Conservation (phyloP, 352 stramenopile species). For the Globisporangium ultimum region DNA sequence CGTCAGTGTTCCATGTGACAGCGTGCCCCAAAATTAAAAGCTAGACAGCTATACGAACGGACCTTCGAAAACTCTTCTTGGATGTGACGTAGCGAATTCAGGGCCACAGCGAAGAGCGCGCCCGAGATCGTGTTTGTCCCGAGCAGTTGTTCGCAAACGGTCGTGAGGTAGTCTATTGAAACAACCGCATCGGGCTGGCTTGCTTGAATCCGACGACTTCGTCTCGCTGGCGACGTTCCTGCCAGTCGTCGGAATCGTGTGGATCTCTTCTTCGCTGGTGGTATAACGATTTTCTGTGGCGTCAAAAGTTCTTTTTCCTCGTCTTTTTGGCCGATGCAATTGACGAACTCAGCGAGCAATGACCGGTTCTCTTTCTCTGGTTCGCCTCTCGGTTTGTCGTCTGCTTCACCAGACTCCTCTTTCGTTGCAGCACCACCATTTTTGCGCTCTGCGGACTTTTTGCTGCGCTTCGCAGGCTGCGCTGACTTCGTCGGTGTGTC, state of each 20-base stretch:
- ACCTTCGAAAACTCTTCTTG: constrained; percentile 14
- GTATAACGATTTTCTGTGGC: constrained; percentile 12
- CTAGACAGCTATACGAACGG: background rate
- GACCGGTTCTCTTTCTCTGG: constrained; percentile 5
- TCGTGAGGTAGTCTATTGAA: constrained; percentile 19
- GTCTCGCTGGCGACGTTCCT: background rate
- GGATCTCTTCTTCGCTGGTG: constrained; percentile 7
- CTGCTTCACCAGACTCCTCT: background rate
- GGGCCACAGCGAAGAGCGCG: constrained; percentile 32
- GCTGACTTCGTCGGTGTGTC: constrained; percentile 39
- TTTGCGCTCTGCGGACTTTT: background rate
- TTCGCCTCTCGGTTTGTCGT: background rate
- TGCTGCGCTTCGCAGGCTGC: constrained; percentile 30
- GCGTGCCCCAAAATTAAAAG: background rate
- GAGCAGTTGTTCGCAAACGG: constrained; percentile 30
- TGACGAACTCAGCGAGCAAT: constrained; percentile 7
- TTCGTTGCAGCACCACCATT: background rate
- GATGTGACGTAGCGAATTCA: constrained; percentile 30
- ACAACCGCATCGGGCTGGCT: background rate
- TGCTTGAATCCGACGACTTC: constrained; percentile 5
- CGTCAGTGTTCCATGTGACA: too few species aligned
- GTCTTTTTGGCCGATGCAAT: constrained; percentile 1
- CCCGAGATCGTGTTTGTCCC: constrained; percentile 38
- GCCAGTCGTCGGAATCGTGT: background rate
- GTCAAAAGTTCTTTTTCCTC: constrained; percentile 4